These are phyloP conservation scores for Nannizziopsis barbatae DNA, from an alignment of 2,329 filamentous ascomycete species.

Conservation along the genomic window DNA sequence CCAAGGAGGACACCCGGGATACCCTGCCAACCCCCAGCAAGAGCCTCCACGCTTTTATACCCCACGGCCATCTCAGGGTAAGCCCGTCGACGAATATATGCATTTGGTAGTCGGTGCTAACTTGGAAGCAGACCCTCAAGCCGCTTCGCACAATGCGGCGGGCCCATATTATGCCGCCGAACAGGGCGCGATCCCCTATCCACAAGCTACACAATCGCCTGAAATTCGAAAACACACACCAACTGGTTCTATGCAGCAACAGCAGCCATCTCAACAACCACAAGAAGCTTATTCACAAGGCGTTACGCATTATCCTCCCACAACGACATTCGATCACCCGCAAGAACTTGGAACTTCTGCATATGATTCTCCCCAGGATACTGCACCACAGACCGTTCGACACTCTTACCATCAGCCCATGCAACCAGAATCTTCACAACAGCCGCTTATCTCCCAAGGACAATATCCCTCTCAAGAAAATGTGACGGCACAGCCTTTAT, in stretches of 20 bases:
- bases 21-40: conserved; percentile 36
- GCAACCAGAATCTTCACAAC: conserved; percentile 26
- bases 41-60: conserved; percentile 61
- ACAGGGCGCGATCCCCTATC: conserved; percentile 32
- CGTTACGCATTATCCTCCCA: conserved; percentile 44
- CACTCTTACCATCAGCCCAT: conserved; percentile 24
- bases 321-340: conserved; percentile 58
- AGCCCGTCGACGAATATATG: conserved; percentile 12
- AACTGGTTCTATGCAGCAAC: conserved; percentile 24
- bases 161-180: conserved; percentile 58
- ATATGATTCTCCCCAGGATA: conserved; percentile 60
- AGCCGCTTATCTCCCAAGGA: conserved; percentile 22
- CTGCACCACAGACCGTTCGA: conserved; percentile 21
- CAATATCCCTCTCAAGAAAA: conserved; percentile 31
- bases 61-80: conserved; percentile 36
- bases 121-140: conserved; percentile 8
- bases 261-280: conserved; percentile 39
- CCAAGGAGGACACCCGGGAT: conserved; percentile 24
- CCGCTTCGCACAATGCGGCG: conserved; percentile 37
- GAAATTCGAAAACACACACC: conserved; percentile 30
- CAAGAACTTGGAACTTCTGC: conserved; percentile 69
- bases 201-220: conserved; percentile 31
- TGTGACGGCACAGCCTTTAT: conserved; percentile 14
- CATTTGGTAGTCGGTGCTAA: conserved; percentile 34
- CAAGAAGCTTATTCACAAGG: conserved; percentile 32